A percentile compares a stretch with the other conserved stretches of the same genome.
These are phyloP conservation scores for Cryptomeria japonica DNA, from an alignment of 75 land plant species.

Conservation along the genomic window DNA sequence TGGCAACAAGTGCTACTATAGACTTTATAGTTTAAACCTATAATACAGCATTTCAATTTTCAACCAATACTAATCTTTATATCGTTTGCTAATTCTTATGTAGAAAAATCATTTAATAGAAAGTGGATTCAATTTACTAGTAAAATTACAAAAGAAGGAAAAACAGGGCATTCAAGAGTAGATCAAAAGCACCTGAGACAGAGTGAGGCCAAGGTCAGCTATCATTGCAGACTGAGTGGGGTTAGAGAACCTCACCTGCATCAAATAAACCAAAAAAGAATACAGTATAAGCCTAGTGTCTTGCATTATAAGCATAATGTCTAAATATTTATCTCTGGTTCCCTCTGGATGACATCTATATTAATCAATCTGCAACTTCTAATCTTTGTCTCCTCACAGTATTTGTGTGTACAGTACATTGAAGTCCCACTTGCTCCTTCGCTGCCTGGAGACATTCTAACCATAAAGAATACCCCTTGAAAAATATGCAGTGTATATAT, in stretches of 20 bases:
- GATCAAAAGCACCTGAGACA: slow-evolving; percentile 29
- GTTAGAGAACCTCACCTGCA: slow-evolving; percentile 46
- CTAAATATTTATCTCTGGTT: slow-evolving; percentile 54
- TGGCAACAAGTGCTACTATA: not conserved
- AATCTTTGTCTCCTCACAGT: not conserved
- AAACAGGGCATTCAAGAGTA: not conserved
- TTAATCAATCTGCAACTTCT: not conserved
- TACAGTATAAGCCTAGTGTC: not conserved
- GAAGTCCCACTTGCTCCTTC: not conserved
- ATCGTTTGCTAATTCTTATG: not conserved
- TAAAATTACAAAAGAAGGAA: not conserved
- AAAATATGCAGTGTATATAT: too few species aligned
- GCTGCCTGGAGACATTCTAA: not conserved
- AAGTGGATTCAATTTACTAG: not conserved
- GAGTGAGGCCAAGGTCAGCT: slow-evolving; percentile 35
- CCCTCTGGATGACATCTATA: slow-evolving; percentile 33
- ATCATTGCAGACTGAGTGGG: slow-evolving; percentile 31
- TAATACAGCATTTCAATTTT: too few species aligned
- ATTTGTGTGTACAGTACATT: not conserved
- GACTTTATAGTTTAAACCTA: too few species aligned
- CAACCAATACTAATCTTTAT: not conserved
- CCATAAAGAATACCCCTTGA: too few species aligned
- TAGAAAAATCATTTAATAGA: not conserved
- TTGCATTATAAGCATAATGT: slow-evolving; percentile 15
- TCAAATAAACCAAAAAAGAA: slow-evolving; percentile 3